Evolutionary conservation across 1,284 basidiomycete species (phyloP).

Genomic region (Heterobasidion parviporum): DNA sequence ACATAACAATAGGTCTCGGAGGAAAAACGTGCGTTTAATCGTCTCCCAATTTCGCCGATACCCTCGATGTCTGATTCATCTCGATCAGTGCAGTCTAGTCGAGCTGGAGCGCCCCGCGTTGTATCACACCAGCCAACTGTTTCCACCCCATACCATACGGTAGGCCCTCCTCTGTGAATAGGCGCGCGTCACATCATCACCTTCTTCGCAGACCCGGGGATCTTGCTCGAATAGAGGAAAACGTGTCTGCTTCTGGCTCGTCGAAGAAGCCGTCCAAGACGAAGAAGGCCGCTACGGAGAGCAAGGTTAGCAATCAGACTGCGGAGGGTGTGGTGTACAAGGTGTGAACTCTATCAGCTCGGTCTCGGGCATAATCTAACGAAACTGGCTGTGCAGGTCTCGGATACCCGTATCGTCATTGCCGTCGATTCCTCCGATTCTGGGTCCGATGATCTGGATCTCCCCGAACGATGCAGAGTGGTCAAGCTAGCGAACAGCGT

Average conservation of each 20-base stretch:
- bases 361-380: neutral
- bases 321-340: conserved; percentile 81
- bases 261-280: conserved; percentile 37
- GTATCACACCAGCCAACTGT: conserved; percentile 61
- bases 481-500: conserved; percentile 88
- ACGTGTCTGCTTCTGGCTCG: conserved; percentile 31
- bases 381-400: conserved; percentile 39
- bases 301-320: conserved; percentile 27
- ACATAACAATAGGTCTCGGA: conserved; percentile 75
- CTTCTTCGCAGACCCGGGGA: conserved; percentile 42
- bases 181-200: neutral
- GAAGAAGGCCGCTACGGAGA: conserved; percentile 34
- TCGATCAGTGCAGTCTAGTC: conserved; percentile 52
- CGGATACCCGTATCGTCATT: conserved; percentile 69
- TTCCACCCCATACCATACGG: conserved; percentile 85
- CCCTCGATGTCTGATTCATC: neutral
- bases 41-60: neutral
- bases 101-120: conserved; percentile 82
- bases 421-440: conserved; percentile 60
- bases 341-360: conserved; percentile 26
- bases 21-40: conserved; percentile 70
- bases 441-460: conserved; percentile 55
- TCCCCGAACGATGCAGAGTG: conserved; percentile 78
- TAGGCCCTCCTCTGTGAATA: conserved; percentile 18
- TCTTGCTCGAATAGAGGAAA: conserved; percentile 75